Evolutionary conservation across 1,139 yeast species (phyloP).

Genomic region (Yueomyces sp.): DNA sequence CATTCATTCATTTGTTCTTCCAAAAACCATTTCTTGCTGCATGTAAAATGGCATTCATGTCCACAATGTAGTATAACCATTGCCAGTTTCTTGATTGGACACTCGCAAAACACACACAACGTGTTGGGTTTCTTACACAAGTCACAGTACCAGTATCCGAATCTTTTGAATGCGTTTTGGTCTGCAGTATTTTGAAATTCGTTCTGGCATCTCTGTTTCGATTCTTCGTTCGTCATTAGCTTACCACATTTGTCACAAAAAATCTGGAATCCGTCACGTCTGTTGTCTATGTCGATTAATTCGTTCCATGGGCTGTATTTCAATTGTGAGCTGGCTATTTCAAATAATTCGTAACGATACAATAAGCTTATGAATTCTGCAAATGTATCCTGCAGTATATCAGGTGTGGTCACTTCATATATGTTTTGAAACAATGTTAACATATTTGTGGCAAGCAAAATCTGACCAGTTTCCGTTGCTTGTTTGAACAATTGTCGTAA

Average conservation of each 20-base stretch:
- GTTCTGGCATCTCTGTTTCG: constrained; percentile 30
- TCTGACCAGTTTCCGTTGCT: constrained; percentile 21
- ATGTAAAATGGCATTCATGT: constrained; percentile 75
- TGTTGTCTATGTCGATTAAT: constrained; percentile 17
- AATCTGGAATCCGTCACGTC: constrained; percentile 39
- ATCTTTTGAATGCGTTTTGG: constrained; percentile 13
- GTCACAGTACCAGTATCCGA: constrained; percentile 82
- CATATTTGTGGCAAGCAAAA: constrained; percentile 18
- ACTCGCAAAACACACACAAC: constrained; percentile 70
- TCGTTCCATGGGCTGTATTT: constrained; percentile 24
- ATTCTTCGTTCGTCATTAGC: constrained; percentile 50
- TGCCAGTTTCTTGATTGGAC: constrained; percentile 63
- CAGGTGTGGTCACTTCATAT: constrained; percentile 15
- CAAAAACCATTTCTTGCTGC: constrained; percentile 69
- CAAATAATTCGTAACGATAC: constrained; percentile 24
- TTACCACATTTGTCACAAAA: constrained; percentile 59
- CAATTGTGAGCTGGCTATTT: constrained; percentile 21
- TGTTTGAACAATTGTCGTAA: constrained; percentile 19
- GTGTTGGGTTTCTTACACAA: constrained; percentile 48
- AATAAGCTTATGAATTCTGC: constrained; percentile 20
- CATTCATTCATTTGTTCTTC: constrained; percentile 55
- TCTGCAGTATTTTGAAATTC: constrained; percentile 11
- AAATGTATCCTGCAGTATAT: constrained; percentile 17
- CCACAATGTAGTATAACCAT: constrained; percentile 70
- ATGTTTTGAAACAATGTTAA: constrained; percentile 18